phyloP scores from a whole-genome alignment of 352 stramenopile species.

The Globisporangium lucens region DNA sequence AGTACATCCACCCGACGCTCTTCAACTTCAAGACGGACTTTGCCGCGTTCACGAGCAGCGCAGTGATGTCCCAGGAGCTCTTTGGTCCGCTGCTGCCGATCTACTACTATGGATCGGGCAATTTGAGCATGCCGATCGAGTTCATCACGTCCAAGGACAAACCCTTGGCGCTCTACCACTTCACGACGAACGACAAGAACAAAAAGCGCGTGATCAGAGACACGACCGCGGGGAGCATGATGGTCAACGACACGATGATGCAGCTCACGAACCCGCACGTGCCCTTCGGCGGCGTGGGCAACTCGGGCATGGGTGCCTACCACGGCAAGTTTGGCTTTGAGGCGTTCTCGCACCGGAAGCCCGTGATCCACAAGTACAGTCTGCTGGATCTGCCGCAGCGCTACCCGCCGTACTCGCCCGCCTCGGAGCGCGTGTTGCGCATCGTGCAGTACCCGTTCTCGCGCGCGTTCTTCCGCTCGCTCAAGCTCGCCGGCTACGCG shows the following conservation, averaged over 20 bases:
- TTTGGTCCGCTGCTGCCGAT: slow-evolving; percentile 96
- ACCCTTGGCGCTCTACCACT: slow-evolving; percentile 87
- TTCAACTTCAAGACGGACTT: slow-evolving; percentile 82
- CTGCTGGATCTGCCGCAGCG: slow-evolving; percentile 50
- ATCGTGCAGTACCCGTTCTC: slow-evolving; percentile 47
- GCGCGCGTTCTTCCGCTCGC: slow-evolving; percentile 9
- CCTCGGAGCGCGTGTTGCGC: slow-evolving; percentile 32
- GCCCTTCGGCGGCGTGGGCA: slow-evolving; percentile 83
- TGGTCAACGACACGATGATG: slow-evolving; percentile 83
- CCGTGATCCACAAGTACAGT: slow-evolving; percentile 65
- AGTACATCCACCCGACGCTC: slow-evolving; percentile 87
- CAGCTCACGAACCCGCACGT: slow-evolving; percentile 62
- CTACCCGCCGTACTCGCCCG: slow-evolving; percentile 44
- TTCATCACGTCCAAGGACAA: slow-evolving; percentile 52
- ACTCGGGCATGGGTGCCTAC: slow-evolving; percentile 79
- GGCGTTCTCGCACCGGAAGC: slow-evolving; percentile 71
- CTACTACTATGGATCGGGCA: slow-evolving; percentile 59
- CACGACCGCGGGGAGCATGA: slow-evolving; percentile 58
- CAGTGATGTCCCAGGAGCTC: slow-evolving; percentile 91
- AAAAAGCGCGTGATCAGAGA: slow-evolving; percentile 42
- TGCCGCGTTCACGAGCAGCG: slow-evolving; percentile 42
- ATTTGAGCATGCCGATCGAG: slow-evolving; percentile 32
- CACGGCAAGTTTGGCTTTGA: slow-evolving; percentile 81
- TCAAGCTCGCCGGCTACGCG: slow-evolving; percentile 7
- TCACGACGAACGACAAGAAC: slow-evolving; percentile 38